phyloP scores from a whole-genome alignment of 345 rosid genomes.

The Hibiscus mutabilis region DNA sequence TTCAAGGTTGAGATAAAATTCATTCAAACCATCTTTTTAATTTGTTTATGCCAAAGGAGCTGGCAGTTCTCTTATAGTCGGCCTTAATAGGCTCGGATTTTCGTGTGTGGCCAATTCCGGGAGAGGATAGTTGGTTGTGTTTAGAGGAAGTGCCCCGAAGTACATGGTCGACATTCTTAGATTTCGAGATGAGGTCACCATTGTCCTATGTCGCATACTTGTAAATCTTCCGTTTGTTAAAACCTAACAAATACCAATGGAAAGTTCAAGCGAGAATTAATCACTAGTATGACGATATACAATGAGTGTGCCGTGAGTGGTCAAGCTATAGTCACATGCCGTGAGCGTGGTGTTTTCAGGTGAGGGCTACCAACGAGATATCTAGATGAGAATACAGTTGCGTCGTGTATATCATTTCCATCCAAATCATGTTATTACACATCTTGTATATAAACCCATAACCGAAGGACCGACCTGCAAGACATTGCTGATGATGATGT shows the following conservation, averaged over 20 bases:
- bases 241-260: conserved; percentile 29
- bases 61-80: conserved; percentile 71
- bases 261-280: no score
- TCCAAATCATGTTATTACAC: no score
- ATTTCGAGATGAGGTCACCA: conserved; percentile 31
- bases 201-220: conserved; percentile 78
- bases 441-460: no score
- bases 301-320: no score
- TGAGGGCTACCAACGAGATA: no score
- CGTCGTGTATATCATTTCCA: neutral
- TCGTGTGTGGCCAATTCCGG: conserved; percentile 8
- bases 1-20: neutral
- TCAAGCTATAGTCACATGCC: no score
- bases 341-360: no score
- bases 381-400: no score
- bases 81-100: conserved; percentile 41
- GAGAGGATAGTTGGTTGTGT: conserved; percentile 46
- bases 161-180: conserved; percentile 72
- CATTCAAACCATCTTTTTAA: no score
- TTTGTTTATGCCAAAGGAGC: conserved; percentile 21
- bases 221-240: conserved; percentile 78
- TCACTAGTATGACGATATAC: no score
- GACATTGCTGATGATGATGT: conserved; percentile 74
- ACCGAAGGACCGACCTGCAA: conserved; percentile 42
- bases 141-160: no score